A percentile compares a stretch with the other conserved stretches of the same genome.
phyloP scores from a whole-genome alignment of 192 early-diverging fungal species.

The Gonapodya sp. region DNA sequence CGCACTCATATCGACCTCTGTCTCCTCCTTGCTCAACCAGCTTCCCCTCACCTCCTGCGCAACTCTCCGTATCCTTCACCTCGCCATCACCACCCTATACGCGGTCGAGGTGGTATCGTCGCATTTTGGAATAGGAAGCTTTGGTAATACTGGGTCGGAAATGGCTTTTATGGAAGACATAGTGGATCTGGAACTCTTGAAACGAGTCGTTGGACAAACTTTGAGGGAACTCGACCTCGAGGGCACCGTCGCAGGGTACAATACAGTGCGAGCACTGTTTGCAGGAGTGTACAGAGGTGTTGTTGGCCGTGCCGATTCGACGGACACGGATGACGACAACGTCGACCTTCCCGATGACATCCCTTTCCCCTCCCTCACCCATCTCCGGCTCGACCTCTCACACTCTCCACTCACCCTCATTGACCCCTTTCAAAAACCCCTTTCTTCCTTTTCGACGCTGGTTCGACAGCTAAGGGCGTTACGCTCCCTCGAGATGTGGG shows the following conservation, averaged over 20 bases:
- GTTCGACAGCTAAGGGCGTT: neutral
- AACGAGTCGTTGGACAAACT: neutral
- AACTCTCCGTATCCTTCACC: neutral
- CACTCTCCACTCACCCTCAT: neutral
- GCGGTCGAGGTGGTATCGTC: neutral
- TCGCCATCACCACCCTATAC: neutral
- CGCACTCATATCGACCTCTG: neutral
- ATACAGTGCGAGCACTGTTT: neutral
- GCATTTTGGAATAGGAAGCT: neutral
- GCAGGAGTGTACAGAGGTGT: no score
- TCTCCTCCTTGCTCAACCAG: neutral
- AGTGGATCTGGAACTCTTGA: neutral
- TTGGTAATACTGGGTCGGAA: no score
- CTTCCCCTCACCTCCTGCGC: neutral
- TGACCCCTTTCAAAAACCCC: neutral
- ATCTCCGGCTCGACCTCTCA: neutral
- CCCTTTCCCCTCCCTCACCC: neutral
- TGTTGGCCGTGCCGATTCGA: no score
- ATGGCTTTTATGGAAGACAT: neutral
- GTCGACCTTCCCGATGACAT: neutral
- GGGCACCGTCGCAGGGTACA: neutral
- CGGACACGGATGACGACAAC: neutral
- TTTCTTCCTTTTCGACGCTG: neutral
- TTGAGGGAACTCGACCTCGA: neutral
- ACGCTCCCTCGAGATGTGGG: neutral